These are phyloP conservation scores for Vigna reflexopilosa DNA, from an alignment of 306 rosid species.

Conservation along the genomic window DNA sequence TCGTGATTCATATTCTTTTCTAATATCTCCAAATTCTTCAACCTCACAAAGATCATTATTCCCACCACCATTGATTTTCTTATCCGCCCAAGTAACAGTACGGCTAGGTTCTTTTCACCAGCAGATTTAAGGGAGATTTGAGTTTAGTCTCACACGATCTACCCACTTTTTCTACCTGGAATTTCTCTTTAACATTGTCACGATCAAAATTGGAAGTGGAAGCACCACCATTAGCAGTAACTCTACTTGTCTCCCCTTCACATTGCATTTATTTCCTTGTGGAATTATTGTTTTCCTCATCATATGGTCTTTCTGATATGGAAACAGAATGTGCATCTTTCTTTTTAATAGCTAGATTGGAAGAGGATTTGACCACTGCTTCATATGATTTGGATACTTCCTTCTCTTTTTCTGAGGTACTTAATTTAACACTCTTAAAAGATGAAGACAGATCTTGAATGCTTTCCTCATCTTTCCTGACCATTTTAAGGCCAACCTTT, in stretches of 20 bases:
- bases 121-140: constrained; percentile 72
- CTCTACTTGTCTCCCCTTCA: constrained; percentile 46
- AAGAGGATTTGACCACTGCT: constrained; percentile 54
- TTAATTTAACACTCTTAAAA: constrained; percentile 47
- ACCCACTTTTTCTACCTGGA: constrained; percentile 45
- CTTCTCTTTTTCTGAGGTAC: constrained; percentile 44
- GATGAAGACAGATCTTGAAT: constrained; percentile 57
- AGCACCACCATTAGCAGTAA: constrained; percentile 37
- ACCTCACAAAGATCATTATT: constrained; percentile 59
- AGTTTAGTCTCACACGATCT: constrained; percentile 42
- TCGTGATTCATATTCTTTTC: constrained; percentile 1
- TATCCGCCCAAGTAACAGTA: constrained; percentile 92
- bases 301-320: constrained; percentile 49
- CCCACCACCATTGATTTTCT: constrained; percentile 50
- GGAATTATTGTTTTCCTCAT: constrained; percentile 45
- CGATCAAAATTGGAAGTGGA: constrained; percentile 45
- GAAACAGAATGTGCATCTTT: constrained; percentile 38
- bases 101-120: constrained; percentile 61
- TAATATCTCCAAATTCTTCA: constrained; percentile 52
- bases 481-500: constrained; percentile 39
- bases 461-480: constrained; percentile 34
- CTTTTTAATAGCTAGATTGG: constrained; percentile 46
- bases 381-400: constrained; percentile 50
- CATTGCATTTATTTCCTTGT: constrained; percentile 45
- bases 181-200: constrained; percentile 49